Base-by-base conservation (phyloP, 176 grass and related monocot species). In the Puccinellia tenuiflora region DNA sequence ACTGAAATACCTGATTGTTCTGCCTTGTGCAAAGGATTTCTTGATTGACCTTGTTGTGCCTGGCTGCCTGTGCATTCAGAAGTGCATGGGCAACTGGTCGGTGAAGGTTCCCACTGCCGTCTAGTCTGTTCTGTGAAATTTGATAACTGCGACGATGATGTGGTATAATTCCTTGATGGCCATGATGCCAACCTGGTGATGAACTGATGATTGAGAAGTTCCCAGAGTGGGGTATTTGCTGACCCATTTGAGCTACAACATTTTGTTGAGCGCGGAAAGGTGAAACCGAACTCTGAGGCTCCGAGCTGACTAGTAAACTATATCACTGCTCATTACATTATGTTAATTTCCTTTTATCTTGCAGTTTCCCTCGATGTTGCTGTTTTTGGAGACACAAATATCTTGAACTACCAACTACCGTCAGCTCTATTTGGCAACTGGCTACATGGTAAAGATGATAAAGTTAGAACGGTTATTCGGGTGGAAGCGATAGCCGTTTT, bases 181-280 rank as follows among this genome's bases (percentile, higher is more conserved):
- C 79, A 77, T 42, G 60, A 88, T 73, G 87, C 83, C 74, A 75
- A 87, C 87, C 67, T 88, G 68, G 87, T n/a, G n/a, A n/a, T n/a
- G n/a, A n/a, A n/a, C n/a, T 93, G 56, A 67, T 98, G 51, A 83
- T 92, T 75, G 93, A 98, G 56, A 90, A 67, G 65, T 87, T 98
- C 59, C 82, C 85, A n/a, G 5, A 67, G 80, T 40, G 91, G 92
- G 18, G 90, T 98, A 11, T 98, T 98, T 88, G 92, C 89, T 64
- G 91, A 98, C 68, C 90, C 87, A 5, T 98, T 98, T 75, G 96
- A 98, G 87, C 52, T 98, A 21, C 96, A 98, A 7, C 91, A 90
- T 75, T 90, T 93, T 78, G 85, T 98, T 45, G 77, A 86, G 31
- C n/a, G n/a, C 73, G 83, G 20, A 88, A 85, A 93, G 89, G 96